phyloP scores from a whole-genome alignment of 192 early-diverging fungal species.

The Thamnidium elegans region DNA sequence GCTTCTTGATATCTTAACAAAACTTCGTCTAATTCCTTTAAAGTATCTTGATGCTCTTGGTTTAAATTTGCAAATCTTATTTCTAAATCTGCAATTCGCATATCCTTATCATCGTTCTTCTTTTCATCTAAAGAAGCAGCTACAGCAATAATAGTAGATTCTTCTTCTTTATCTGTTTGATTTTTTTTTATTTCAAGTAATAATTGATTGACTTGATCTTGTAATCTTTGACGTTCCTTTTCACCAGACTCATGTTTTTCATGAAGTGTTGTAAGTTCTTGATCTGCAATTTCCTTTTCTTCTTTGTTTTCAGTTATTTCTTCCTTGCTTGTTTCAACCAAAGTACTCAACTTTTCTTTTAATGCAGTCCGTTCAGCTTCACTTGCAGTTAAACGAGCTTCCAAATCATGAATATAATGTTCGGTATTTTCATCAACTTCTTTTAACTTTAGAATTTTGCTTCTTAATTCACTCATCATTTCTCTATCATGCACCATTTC shows the following conservation, averaged over 20 bases:
- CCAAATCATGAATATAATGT: conserved; percentile 43
- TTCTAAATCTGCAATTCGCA: conserved; percentile 3
- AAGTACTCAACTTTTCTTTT: conserved; percentile 9
- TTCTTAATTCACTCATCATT: conserved; percentile 35
- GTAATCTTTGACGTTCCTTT: background rate
- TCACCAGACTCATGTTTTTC: conserved; percentile 13
- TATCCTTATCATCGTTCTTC: background rate
- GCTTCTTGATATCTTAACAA: conserved; percentile 22
- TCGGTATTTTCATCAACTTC: conserved; percentile 49
- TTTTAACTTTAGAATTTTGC: conserved; percentile 50
- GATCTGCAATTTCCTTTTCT: background rate
- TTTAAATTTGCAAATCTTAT: background rate
- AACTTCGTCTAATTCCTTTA: conserved; percentile 24
- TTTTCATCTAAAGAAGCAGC: conserved; percentile 2
- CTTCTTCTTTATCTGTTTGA: conserved; percentile 4
- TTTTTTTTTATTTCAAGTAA: background rate
- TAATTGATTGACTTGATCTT: conserved; percentile 6
- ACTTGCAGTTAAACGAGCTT: conserved; percentile 23
- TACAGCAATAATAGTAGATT: background rate
- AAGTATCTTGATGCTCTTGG: conserved; percentile 23
- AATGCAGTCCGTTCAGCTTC: conserved; percentile 20
- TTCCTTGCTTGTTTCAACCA: conserved; percentile 6
- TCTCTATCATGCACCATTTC: conserved; percentile 39
- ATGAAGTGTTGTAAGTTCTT: background rate
- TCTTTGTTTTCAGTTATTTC: background rate